Evolutionary conservation across 257 asterid genomes (phyloP).

Genomic region (Solanum habrochaites): DNA sequence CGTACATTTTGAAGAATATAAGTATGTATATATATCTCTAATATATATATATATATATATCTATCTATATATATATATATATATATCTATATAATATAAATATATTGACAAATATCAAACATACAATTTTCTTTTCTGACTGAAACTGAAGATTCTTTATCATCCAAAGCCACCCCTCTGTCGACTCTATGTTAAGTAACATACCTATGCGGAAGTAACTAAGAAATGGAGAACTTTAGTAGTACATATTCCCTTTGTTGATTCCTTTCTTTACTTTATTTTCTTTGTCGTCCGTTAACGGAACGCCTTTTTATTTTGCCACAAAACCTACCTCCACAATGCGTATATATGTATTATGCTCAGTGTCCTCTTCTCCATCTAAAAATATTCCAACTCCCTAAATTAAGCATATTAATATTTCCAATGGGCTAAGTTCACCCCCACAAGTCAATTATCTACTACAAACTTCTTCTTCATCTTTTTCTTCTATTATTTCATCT

Average conservation of each 20-base stretch:
- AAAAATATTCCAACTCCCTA: not conserved
- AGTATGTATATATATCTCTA: no score
- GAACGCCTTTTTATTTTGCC: no score
- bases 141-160: fast-evolving
- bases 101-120: no score
- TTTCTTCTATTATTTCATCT: not conserved
- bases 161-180: no score
- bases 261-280: not conserved
- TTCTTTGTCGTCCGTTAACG: no score
- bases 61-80: no score
- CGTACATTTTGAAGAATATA: no score
- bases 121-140: no score
- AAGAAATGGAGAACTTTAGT: not conserved
- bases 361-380: not conserved
- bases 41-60: no score
- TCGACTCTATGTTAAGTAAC: no score
- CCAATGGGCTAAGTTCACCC: slow-evolving; percentile 59
- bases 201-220: not conserved
- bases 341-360: not conserved
- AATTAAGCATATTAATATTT: not conserved
- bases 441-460: not conserved
- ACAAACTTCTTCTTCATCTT: not conserved
- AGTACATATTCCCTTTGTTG: not conserved
- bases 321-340: no score
- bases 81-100: no score